A percentile compares a stretch with the other conserved stretches of the same genome.
phyloP scores from a whole-genome alignment of 1,139 yeast species.

The Geotrichum phurueaensis region DNA sequence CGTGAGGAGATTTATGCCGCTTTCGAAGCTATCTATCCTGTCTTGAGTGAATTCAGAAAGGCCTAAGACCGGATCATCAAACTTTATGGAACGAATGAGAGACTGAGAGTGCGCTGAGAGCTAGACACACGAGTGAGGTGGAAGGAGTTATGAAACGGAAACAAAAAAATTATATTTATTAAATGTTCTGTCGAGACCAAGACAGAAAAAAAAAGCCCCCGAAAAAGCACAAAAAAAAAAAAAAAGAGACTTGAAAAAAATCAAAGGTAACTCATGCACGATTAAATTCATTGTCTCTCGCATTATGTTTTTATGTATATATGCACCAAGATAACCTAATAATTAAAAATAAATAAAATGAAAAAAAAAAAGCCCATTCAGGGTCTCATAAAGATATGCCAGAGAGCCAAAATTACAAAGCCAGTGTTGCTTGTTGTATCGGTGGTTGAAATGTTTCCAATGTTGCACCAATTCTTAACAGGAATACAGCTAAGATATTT shows the following conservation, averaged over 20 bases:
- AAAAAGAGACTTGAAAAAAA: neutral
- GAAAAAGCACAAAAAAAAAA: neutral
- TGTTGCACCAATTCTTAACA: slow-evolving; percentile 67
- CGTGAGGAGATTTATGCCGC: slow-evolving; percentile 98
- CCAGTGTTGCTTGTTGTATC: neutral
- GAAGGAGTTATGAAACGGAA: neutral
- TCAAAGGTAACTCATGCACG: neutral
- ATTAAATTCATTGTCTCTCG: neutral
- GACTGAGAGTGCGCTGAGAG: neutral
- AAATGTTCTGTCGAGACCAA: neutral
- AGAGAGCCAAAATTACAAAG: neutral
- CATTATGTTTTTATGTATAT: neutral
- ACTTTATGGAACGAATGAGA: neutral
- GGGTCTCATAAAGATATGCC: neutral
- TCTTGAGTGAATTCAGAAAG: slow-evolving; percentile 94
- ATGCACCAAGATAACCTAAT: neutral
- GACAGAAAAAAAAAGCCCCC: neutral
- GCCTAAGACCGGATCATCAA: slow-evolving; percentile 37
- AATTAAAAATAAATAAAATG: neutral
- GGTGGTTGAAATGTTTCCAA: slow-evolving; percentile 43
- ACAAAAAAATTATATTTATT: neutral
- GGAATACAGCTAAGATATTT: slow-evolving; percentile 68
- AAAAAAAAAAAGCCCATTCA: neutral
- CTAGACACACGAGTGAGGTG: neutral
- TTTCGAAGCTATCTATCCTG: slow-evolving; percentile 96